Evolutionary conservation across 139 green algal species (phyloP).

Genomic region (Picochlorum sp.): DNA sequence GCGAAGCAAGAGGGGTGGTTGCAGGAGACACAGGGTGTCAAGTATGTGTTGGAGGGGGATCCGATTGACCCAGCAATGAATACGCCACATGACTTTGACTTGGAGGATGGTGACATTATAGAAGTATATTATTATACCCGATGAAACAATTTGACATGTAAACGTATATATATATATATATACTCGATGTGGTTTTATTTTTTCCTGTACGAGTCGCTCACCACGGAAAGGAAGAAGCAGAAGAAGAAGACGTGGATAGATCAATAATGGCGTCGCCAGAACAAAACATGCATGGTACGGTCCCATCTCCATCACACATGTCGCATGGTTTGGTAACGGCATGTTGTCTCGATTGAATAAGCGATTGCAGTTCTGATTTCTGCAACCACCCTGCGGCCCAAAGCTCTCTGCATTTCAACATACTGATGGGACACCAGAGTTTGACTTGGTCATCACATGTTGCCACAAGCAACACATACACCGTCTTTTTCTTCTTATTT

Average conservation of each 20-base stretch:
- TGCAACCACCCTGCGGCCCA: slow-evolving; percentile 54
- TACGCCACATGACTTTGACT: slow-evolving; percentile 26
- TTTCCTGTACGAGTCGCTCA: too few relatives aligned
- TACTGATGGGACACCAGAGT: slow-evolving; percentile 46
- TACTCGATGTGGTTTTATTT: too few relatives aligned
- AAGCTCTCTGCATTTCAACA: slow-evolving; percentile 36
- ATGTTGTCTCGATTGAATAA: background rate
- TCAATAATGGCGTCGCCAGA: too few relatives aligned
- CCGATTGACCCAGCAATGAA: background rate
- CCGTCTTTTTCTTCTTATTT: slow-evolving; percentile 23
- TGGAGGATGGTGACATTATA: slow-evolving; percentile 30
- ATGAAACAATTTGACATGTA: too few relatives aligned
- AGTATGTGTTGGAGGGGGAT: background rate
- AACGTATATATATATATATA: too few relatives aligned
- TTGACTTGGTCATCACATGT: slow-evolving; percentile 41
- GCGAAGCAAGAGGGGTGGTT: background rate
- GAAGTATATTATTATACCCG: slow-evolving; percentile 9
- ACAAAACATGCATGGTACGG: too few relatives aligned
- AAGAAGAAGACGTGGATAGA: too few relatives aligned
- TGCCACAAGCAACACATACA: slow-evolving; percentile 40
- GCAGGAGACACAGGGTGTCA: background rate
- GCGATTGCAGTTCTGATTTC: slow-evolving; percentile 28
- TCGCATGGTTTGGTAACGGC: too few relatives aligned
- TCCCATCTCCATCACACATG: too few relatives aligned
- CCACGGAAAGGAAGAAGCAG: too few relatives aligned